Conservation (phyloP, 2,329 filamentous ascomycete species). For the Colletotrichum acutatum region DNA sequence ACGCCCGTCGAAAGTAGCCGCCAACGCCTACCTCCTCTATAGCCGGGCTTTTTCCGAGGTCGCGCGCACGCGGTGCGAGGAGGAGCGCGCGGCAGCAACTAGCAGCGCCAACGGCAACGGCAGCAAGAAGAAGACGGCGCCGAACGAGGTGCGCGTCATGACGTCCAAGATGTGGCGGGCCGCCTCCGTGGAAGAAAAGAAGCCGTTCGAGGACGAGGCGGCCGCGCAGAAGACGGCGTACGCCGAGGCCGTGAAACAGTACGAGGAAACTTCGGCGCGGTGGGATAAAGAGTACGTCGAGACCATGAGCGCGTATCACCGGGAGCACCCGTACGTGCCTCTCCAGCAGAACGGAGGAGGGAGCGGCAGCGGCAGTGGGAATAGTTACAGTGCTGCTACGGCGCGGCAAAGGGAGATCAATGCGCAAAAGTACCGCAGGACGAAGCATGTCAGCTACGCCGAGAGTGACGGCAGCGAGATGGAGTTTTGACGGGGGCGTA, state of each 20-base stretch:
- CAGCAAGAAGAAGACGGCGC: slow-evolving; percentile 69
- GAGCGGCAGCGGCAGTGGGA: too few relatives aligned
- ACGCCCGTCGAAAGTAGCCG: slow-evolving; percentile 77
- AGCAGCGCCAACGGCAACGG: slow-evolving; percentile 42
- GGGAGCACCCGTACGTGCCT: slow-evolving; percentile 60
- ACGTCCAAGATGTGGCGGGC: slow-evolving; percentile 93
- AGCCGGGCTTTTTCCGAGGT: slow-evolving; percentile 81
- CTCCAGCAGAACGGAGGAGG: slow-evolving; percentile 41
- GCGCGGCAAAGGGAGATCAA: slow-evolving; percentile 6
- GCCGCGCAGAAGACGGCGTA: slow-evolving; percentile 76
- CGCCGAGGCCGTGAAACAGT: slow-evolving; percentile 65
- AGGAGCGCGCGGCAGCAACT: slow-evolving; percentile 58
- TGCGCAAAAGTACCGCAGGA: slow-evolving; percentile 48
- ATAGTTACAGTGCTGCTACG: neutral
- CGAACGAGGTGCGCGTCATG: slow-evolving; percentile 86
- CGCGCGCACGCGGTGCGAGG: slow-evolving; percentile 69
- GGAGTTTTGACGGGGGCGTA: slow-evolving; percentile 29
- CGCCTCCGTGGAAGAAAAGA: slow-evolving; percentile 74
- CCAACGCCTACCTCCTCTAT: slow-evolving; percentile 90
- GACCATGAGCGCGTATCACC: slow-evolving; percentile 63
- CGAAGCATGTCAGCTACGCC: slow-evolving; percentile 49
- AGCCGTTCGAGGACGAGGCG: slow-evolving; percentile 82
- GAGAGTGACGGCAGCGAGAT: slow-evolving; percentile 46
- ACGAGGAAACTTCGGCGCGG: slow-evolving; percentile 68
- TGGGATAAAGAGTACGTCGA: slow-evolving; percentile 78